phyloP scores from a whole-genome alignment of 176 grass and related monocot genomes.

The Zea mays region Zm-B73-REFERENCE-NAM-5.0 NC_050100.1:183233001-183233500 shows the following conservation, averaged over 20 bases:
- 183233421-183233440: not conserved
- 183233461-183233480: not conserved
- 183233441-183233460: not conserved
- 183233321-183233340: no score
- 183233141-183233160: not conserved
- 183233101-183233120: no score
- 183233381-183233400: no score
- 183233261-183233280: no score
- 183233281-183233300: no score
- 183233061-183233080: constrained; percentile 20
- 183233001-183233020: constrained; percentile 98
- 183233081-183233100: not conserved
- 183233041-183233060: constrained; percentile 2
- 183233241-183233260: no score
- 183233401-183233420: not conserved
- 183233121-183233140: not conserved
- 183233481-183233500: not conserved
- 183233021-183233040: constrained; percentile 56
- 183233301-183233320: no score
- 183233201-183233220: no score
- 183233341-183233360: no score
- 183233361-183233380: no score
- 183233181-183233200: no score
- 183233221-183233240: no score
- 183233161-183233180: not conserved